These are phyloP conservation scores for Viridothelium virens DNA, from an alignment of 495 filamentous ascomycete genomes.

Conservation along the genomic window DNA sequence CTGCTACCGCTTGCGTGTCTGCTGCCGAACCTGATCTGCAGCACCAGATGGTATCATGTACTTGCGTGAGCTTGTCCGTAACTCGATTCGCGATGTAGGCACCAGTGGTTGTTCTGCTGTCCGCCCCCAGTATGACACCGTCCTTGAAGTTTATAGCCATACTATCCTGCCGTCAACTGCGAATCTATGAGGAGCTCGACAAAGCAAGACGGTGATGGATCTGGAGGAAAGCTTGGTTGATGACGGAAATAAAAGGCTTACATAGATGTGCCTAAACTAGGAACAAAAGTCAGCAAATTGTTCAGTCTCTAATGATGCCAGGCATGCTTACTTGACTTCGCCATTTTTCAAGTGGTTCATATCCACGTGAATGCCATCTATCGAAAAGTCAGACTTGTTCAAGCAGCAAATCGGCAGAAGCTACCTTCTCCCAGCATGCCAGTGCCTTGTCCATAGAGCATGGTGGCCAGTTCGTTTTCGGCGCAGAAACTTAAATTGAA, in stretches of 20 bases:
- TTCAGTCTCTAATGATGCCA: constrained; percentile 18
- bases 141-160: constrained; percentile 97
- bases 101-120: constrained; percentile 97
- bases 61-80: constrained; percentile 96
- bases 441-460: constrained; percentile 23
- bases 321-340: constrained; percentile 68
- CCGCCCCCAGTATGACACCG: constrained; percentile 92
- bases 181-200: constrained; percentile 15
- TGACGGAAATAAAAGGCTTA: constrained; percentile 43
- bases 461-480: background rate
- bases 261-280: constrained; percentile 93
- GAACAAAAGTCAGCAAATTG: constrained; percentile 16
- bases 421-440: constrained; percentile 40
- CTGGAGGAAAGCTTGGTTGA: constrained; percentile 10
- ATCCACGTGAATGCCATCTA: constrained; percentile 98
- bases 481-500: too few species aligned
- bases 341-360: constrained; percentile 93
- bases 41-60: constrained; percentile 99
- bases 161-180: constrained; percentile 37
- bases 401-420: constrained; percentile 9
- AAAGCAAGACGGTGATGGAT: too few species aligned
- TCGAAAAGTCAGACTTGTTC: constrained; percentile 15
- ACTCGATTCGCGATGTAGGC: constrained; percentile 98
- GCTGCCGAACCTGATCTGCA: constrained; percentile 94
- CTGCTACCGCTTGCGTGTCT: constrained; percentile 94